A percentile compares a stretch with the other conserved stretches of the same genome.
Conservation (phyloP, 768 basidiomycete genomes). For the Sarcodon aspratus region DNA sequence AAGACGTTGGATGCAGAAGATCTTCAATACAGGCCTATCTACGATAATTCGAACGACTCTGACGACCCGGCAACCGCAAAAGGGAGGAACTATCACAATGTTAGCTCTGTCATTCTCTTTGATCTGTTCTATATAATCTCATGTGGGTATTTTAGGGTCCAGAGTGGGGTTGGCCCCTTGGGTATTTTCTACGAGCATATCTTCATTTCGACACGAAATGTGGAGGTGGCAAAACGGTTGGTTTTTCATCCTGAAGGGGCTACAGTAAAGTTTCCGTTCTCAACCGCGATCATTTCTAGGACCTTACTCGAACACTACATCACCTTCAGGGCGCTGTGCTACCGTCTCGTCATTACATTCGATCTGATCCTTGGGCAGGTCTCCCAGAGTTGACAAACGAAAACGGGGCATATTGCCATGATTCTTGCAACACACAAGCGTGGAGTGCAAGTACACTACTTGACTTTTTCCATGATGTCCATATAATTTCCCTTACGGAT, state of each 20-base stretch:
- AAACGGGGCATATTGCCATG: constrained; percentile 70
- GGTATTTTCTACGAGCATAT: constrained; percentile 92
- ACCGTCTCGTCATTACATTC: constrained; percentile 60
- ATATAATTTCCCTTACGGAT: constrained; percentile 19
- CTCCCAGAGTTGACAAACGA: constrained; percentile 88
- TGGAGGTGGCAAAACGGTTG: constrained; percentile 58
- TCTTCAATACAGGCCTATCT: constrained; percentile 79
- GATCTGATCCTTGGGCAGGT: constrained; percentile 82
- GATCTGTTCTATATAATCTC: constrained; percentile 10
- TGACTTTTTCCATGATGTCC: constrained; percentile 76
- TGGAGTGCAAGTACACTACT: constrained; percentile 93
- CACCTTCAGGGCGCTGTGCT: constrained; percentile 68
- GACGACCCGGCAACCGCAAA: constrained; percentile 79
- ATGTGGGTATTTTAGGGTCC: constrained; percentile 45
- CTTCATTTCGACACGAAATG: constrained; percentile 71
- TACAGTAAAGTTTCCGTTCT: background rate
- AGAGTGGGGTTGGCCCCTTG: constrained; percentile 92
- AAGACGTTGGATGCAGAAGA: constrained; percentile 88
- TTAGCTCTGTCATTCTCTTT: constrained; percentile 19
- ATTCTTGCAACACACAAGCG: constrained; percentile 91
- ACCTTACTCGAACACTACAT: constrained; percentile 63
- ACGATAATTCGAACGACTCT: constrained; percentile 92
- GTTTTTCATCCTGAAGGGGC: constrained; percentile 14
- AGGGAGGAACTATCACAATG: constrained; percentile 91
- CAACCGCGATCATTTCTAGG: constrained; percentile 25